Evolutionary conservation across 306 rosid species (phyloP).

Genomic region (Canavalia ensiformis): DNA sequence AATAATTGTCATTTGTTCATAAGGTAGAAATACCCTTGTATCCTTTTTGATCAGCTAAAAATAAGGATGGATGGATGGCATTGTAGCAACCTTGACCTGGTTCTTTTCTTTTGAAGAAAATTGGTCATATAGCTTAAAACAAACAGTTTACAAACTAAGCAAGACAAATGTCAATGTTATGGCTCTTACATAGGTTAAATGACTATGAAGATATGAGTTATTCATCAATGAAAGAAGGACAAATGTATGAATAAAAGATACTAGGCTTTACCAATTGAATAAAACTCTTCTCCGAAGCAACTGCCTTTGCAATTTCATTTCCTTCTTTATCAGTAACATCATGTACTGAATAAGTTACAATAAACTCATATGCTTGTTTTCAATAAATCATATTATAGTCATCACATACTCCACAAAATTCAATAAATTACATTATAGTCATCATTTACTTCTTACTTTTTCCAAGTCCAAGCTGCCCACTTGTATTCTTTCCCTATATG

Average conservation of each 20-base stretch:
- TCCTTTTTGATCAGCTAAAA: too few species aligned
- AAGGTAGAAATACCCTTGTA: too few species aligned
- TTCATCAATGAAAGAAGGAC: conserved; percentile 11
- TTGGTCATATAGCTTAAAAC: conserved; percentile 20
- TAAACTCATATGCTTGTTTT: conserved; percentile 88
- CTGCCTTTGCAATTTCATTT: conserved; percentile 76
- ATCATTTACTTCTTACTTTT: conserved; percentile 68
- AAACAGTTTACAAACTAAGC: conserved; percentile 30
- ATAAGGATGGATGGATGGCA: conserved; percentile 1
- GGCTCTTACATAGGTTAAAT: conserved; percentile 28
- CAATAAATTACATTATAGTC: not conserved
- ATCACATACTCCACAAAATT: conserved; percentile 44
- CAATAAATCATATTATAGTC: conserved; percentile 53
- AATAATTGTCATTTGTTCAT: too few species aligned
- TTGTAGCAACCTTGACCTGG: conserved; percentile 15
- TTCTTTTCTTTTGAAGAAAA: conserved; percentile 35
- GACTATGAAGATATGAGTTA: conserved; percentile 11
- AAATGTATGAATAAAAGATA: conserved; percentile 32
- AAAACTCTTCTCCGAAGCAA: conserved; percentile 96
- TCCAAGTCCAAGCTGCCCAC: conserved; percentile 97
- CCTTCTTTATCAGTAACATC: conserved; percentile 77
- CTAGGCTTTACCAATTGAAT: conserved; percentile 91
- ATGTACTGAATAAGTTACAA: conserved; percentile 88
- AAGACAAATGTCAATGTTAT: conserved; percentile 15
- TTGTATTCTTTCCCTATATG: conserved; percentile 91